Evolutionary conservation across 345 rosid species (phyloP).

Genomic region (Zanthoxylum bungeanum): DNA sequence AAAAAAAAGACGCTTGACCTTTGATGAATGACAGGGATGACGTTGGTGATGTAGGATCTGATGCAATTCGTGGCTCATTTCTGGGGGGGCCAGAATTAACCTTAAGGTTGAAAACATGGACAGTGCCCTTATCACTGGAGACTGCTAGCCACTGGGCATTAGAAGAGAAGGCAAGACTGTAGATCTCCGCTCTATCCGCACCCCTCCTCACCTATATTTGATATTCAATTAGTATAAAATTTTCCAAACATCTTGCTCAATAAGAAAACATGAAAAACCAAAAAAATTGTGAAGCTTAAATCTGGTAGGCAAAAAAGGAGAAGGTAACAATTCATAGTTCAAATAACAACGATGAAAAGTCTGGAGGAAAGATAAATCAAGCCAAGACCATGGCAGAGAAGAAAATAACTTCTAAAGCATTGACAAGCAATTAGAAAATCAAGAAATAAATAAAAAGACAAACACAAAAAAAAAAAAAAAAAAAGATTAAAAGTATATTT

Average conservation of each 20-base stretch:
- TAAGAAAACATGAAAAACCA: background rate
- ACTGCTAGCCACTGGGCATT: conserved; percentile 88
- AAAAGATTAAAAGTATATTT: background rate
- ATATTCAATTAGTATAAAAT: conserved; percentile 4
- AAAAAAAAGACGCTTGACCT: conserved; percentile 39
- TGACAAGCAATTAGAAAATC: background rate
- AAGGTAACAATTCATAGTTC: background rate
- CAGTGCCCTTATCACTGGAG: conserved; percentile 98
- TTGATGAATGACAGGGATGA: conserved; percentile 74
- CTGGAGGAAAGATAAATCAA: background rate
- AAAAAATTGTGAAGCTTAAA: background rate
- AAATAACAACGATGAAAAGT: background rate
- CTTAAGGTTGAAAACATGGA: conserved; percentile 93
- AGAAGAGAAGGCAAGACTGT: conserved; percentile 92
- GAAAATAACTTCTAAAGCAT: background rate
- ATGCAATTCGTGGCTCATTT: conserved; percentile 38
- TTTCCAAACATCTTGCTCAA: background rate
- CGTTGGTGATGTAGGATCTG: conserved; percentile 41
- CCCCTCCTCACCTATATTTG: conserved; percentile 83
- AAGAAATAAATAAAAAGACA: background rate
- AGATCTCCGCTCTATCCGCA: conserved; percentile 96
- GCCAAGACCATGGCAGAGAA: background rate
- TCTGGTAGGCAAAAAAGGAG: background rate
- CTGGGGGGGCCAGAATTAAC: conserved; percentile 51
- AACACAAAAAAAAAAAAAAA: too few relatives aligned